phyloP scores from a whole-genome alignment of 768 basidiomycete genomes.

The Lactifluus hygrophoroides region DNA sequence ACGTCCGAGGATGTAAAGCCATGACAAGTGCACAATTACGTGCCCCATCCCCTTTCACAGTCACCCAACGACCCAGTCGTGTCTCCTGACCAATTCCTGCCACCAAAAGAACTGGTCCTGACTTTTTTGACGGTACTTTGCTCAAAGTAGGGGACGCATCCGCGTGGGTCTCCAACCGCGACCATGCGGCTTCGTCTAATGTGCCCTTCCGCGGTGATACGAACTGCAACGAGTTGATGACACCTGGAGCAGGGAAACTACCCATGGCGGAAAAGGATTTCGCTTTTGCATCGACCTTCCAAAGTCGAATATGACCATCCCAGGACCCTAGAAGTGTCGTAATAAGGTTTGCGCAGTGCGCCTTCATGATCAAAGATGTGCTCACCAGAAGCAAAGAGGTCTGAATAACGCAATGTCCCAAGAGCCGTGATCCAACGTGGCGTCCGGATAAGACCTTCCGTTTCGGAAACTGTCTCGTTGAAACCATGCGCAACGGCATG shows the following conservation, averaged over 20 bases:
- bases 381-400: constrained; percentile 83
- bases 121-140: constrained; percentile 13
- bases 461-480: constrained; percentile 57
- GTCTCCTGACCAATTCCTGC: constrained; percentile 85
- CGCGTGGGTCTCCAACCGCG: constrained; percentile 24
- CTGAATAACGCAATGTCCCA: constrained; percentile 77
- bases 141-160: constrained; percentile 26
- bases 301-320: constrained; percentile 84
- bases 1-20: constrained; percentile 40
- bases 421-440: constrained; percentile 91
- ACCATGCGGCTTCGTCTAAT: constrained; percentile 38
- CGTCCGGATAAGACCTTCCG: constrained; percentile 64
- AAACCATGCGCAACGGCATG: constrained; percentile 83
- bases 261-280: constrained; percentile 67
- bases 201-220: constrained; percentile 41
- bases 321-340: constrained; percentile 63
- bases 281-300: constrained; percentile 77
- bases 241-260: constrained; percentile 58
- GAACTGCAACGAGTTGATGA: constrained; percentile 88
- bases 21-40: constrained; percentile 67
- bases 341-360: background rate
- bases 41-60: constrained; percentile 57
- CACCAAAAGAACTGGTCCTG: constrained; percentile 45
- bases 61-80: constrained; percentile 83
- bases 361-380: constrained; percentile 2